Base-by-base conservation (phyloP, 805 yeast species). In the Saccharomycopsis amapae region DNA sequence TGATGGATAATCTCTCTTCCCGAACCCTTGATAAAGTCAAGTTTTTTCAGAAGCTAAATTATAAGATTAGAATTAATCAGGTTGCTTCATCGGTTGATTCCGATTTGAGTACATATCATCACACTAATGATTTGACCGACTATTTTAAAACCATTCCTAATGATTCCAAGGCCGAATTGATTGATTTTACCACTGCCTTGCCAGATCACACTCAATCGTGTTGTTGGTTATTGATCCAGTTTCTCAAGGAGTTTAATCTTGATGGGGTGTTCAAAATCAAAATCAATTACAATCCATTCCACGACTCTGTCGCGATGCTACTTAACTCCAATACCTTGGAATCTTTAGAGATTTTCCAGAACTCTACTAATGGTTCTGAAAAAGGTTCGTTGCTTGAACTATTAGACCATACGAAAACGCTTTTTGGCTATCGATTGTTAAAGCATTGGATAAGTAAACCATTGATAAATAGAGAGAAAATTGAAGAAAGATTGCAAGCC, bases 331-430 rank as follows among this genome's bases (percentile, higher is more conserved):
- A 75, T 55, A 79, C 95, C 0, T 54, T 93, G 3, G 70, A 72
- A 26, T 78, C 84, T 36, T 64, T 93, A 18, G 97, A 93, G 56
- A 73, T 93, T 1, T 86, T 85, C 56, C 65, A 67, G 18, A 85
- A 85, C 55, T 63, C 71, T 3, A 78, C 93, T 0, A 78, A 78
- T 51, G 59, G 64, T 10, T 64, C 69, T 3, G 67, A 66, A 6
- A 63, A 69, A 26, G 97, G 97, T 0, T 78, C 96, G 0, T 63
- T 90, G 12, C 59, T 85, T 13, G 85, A 94, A 88, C 66, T 86
- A 2, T 55, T 93, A 49, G 84, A 90, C 58, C 88, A 83, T 53
- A 85, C 97, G 0, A 64, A 76, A 28, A 85, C 97, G 0, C 68
- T 72, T 24, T 82, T 81, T 61, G 98, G 98, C 0, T 72, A 69